Base-by-base conservation (phyloP, 257 asterid genomes). In the Petunia secreta region DNA sequence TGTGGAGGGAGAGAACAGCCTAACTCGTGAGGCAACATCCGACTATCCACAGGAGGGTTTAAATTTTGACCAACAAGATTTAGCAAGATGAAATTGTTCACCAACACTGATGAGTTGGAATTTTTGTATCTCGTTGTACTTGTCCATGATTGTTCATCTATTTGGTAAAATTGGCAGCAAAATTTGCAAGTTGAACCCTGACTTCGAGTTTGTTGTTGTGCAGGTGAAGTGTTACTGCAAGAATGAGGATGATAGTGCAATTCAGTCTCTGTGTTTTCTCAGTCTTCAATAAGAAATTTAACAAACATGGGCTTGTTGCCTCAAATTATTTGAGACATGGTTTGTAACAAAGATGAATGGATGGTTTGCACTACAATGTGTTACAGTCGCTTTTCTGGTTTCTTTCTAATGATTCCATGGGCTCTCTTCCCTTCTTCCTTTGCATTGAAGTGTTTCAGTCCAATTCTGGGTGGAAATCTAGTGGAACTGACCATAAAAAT, bases 231-330 rank as follows among this genome's bases (percentile, higher is more conserved):
- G 78, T 6, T 50, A 36, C 13, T 50, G 36, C 34, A 50, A 73
- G 46, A 73, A 36, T 13, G 15, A 62, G 77, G 62, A 71, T 69
- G 77, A 1, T 10, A 46, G 48, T 46, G 25, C 39, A 69, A 54
- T 46, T 69, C 43, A 69, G 34, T 71, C 10, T n/a, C 16, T 36
- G 60, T 34, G 25, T 50, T 71, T 73, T 73, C 62, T 50, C 25
- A 46, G 78, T 50, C 62, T 48, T 73, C 46, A 73, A 73, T 73
- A 73, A 73, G 78, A 50, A 13, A 50, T 1, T 73, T 73, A 6
- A 73, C 62, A 73, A 73, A 73, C 62, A 34, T 73, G 13, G 0
- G 50, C 77, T 25, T 73, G 62, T 50, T 34, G 62, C 62, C 77
- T 73, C 77, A 50, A 2, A 2, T 50, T 50, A 25, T 48, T 73